Conservation (phyloP, 148 eudicot genomes). For the Heliosperma pusillum region DNA sequence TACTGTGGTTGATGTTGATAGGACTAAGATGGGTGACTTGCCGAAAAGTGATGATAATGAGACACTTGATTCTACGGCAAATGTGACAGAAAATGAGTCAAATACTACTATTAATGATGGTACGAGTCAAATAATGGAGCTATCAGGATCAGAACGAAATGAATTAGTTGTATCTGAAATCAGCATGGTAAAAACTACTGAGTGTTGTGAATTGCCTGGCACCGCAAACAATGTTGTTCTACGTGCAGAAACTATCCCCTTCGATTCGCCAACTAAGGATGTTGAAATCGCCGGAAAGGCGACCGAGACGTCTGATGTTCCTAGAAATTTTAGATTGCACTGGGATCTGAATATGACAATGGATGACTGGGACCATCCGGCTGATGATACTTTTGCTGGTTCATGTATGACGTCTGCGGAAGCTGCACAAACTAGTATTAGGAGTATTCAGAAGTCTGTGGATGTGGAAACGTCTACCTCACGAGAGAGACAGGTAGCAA, state of each 20-base stretch:
- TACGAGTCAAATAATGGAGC: slow-evolving; percentile 16
- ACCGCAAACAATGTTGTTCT: slow-evolving; percentile 8
- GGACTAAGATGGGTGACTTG: slow-evolving; percentile 17
- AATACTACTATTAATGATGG: slow-evolving; percentile 3
- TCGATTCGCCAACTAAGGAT: slow-evolving; percentile 1
- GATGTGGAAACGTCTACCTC: not conserved
- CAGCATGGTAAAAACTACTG: slow-evolving; percentile 5
- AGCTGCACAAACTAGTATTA: not conserved
- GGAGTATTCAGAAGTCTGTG: slow-evolving; percentile 5
- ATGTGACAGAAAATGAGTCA: not conserved
- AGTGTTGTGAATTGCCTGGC: slow-evolving; percentile 4
- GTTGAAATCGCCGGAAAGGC: slow-evolving; percentile 9
- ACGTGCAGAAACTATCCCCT: slow-evolving; percentile 16
- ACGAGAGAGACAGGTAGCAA: slow-evolving; percentile 3
- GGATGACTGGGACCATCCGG: slow-evolving; percentile 66
- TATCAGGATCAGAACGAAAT: slow-evolving; percentile 20
- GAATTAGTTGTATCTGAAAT: slow-evolving; percentile 23
- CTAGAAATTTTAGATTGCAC: slow-evolving; percentile 39
- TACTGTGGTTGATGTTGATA: slow-evolving; percentile 21
- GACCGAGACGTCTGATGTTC: slow-evolving; percentile 19
- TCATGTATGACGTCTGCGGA: slow-evolving; percentile 18
- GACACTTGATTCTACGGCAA: not conserved
- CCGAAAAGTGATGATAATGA: not conserved
- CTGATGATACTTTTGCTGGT: slow-evolving; percentile 27
- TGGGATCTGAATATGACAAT: slow-evolving; percentile 74